These are phyloP conservation scores for Erythrophleum fordii DNA, from an alignment of 306 rosid species.

Conservation along the genomic window DNA sequence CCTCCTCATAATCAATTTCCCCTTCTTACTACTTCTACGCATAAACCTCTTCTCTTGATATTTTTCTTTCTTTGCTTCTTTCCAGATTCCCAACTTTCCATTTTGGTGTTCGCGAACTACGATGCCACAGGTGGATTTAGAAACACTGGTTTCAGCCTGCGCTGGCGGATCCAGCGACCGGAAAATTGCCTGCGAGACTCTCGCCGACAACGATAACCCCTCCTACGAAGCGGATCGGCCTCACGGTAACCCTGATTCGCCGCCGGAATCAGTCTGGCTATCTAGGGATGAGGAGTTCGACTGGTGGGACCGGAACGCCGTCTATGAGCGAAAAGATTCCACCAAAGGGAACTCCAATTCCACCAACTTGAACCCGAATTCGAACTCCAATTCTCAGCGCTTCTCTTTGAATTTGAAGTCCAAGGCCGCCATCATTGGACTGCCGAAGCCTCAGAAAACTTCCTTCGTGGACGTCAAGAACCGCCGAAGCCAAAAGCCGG, in stretches of 20 bases:
- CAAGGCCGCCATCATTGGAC: conserved; percentile 77
- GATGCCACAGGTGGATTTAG: conserved; percentile 92
- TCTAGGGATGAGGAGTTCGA: conserved; percentile 81
- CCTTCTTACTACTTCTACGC: background rate
- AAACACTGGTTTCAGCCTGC: conserved; percentile 81
- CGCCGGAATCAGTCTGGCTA: conserved; percentile 90
- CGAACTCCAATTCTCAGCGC: conserved; percentile 69
- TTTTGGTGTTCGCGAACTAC: background rate
- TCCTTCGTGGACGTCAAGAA: conserved; percentile 64
- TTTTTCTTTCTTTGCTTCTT: background rate
- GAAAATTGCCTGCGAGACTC: conserved; percentile 79
- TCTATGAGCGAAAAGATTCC: conserved; percentile 83
- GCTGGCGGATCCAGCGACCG: conserved; percentile 82
- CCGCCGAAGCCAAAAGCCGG: conserved; percentile 59
- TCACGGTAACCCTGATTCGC: conserved; percentile 63
- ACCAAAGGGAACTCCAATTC: conserved; percentile 66
- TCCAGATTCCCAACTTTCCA: background rate
- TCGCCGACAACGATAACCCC: conserved; percentile 45
- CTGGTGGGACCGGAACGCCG: conserved; percentile 86
- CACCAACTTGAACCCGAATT: conserved; percentile 51
- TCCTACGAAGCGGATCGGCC: conserved; percentile 42
- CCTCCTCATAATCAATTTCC: background rate
- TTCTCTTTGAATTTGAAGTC: conserved; percentile 68
- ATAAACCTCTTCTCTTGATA: background rate
- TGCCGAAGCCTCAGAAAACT: conserved; percentile 89